Percentiles rank a stretch among this genome's conserved stretches.
These are phyloP conservation scores for Galeopsis tetrahit DNA, from an alignment of 257 asterid genomes.

Conservation along the genomic window DNA sequence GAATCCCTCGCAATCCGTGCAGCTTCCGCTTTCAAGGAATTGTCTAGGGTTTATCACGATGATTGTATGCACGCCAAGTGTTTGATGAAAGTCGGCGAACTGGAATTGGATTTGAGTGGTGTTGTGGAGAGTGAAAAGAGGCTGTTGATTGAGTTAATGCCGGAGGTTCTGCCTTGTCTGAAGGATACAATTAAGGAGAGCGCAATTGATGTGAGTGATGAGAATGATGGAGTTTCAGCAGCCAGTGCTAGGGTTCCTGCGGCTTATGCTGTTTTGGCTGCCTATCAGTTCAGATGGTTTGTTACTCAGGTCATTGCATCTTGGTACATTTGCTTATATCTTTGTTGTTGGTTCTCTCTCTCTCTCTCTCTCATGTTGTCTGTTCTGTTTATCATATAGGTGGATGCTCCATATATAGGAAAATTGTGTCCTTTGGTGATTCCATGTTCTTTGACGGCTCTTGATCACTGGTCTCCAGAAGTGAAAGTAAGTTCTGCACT, in stretches of 20 bases:
- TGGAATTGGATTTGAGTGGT: constrained; percentile 58
- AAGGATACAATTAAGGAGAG: constrained; percentile 75
- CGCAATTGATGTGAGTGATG: constrained; percentile 67
- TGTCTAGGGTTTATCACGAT: constrained; percentile 48
- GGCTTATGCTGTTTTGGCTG: constrained; percentile 79
- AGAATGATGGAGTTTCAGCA: constrained; percentile 62
- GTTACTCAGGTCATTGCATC: constrained; percentile 60
- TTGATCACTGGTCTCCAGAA: constrained; percentile 97
- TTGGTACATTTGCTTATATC: not conserved
- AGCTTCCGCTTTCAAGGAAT: constrained; percentile 49
- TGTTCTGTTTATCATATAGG: constrained; percentile 54
- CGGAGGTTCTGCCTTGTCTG: constrained; percentile 60
- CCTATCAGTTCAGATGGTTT: constrained; percentile 86
- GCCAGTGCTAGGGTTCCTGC: constrained; percentile 84
- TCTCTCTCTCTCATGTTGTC: constrained; percentile 20
- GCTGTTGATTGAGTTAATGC: constrained; percentile 66
- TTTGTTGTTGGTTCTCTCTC: not conserved
- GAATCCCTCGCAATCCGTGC: constrained; percentile 53
- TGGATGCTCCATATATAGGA: constrained; percentile 73
- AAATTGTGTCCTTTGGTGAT: constrained; percentile 76
- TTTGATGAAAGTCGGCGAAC: constrained; percentile 51
- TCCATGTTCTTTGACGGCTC: constrained; percentile 87
- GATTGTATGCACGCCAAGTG: constrained; percentile 39
- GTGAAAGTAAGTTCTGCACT: constrained; percentile 68
- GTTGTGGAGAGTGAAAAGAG: constrained; percentile 53